Evolutionary conservation across 2,329 filamentous ascomycete genomes (phyloP).

Genomic region (Aspergillus cejpii): DNA sequence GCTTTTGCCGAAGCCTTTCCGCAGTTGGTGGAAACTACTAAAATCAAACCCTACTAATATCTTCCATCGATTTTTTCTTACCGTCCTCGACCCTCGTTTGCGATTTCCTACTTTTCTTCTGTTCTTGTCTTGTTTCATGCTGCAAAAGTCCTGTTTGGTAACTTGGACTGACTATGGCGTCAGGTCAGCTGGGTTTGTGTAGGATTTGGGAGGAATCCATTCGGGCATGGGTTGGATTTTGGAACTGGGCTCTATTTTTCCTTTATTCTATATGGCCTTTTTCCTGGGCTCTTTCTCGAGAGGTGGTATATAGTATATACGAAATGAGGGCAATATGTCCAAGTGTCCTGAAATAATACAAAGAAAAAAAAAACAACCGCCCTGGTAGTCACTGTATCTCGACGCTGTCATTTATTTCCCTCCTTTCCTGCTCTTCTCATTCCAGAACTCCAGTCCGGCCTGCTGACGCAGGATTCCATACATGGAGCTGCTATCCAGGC

Average conservation of each 20-base stretch:
- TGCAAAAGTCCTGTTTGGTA: too few species aligned
- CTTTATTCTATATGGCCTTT: too few species aligned
- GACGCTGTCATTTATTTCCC: too few species aligned
- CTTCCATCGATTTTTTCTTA: neutral
- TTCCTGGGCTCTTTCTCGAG: neutral
- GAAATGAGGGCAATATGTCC: neutral
- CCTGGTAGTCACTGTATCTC: neutral
- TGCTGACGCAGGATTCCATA: conserved; percentile 34
- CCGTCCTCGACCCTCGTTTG: neutral
- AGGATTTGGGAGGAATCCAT: too few species aligned
- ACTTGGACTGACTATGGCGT: too few species aligned
- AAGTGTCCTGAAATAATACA: too few species aligned
- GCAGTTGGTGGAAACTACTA: conserved; percentile 40
- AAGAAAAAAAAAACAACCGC: too few species aligned
- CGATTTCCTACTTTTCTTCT: neutral
- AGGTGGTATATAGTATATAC: neutral
- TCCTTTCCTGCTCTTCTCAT: conserved; percentile 32
- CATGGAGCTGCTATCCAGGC: conserved; percentile 37
- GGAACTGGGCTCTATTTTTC: too few species aligned
- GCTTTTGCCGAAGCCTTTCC: conserved; percentile 63
- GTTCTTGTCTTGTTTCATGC: too few species aligned
- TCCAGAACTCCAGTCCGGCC: conserved; percentile 35
- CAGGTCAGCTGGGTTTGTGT: too few species aligned
- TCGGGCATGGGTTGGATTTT: too few species aligned
- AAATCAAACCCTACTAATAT: conserved; percentile 25